Base-by-base conservation (phyloP, 2,329 filamentous ascomycete genomes). In the Akanthomyces lecanii region DNA sequence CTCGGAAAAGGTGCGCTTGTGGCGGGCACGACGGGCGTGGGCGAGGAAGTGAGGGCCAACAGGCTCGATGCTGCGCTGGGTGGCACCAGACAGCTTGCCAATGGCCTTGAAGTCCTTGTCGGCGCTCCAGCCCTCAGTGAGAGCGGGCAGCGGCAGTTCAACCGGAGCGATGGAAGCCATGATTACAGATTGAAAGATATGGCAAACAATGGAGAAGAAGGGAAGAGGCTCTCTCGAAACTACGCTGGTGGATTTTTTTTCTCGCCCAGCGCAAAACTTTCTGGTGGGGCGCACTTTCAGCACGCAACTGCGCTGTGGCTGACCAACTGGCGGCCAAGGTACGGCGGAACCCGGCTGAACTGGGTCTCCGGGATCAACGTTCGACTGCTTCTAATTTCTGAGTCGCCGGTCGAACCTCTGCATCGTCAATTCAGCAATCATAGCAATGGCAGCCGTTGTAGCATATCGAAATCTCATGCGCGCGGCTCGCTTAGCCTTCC, bases 11-110 rank as follows among this genome's bases (percentile, higher is more conserved):
- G 95, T 99, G 73, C 95, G 92, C 82, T 96, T 92, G 80, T 98
- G 93, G 68, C 93, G 90, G 79, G 92, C 91, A 78, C 95, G 90
- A 74, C 95, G 93, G 71, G 95, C 95, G 78, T 98, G 93, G 69
- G 95, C 95, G 68, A 99, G 88, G 83, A 97, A 99, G 82, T 97
- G 92, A 78, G 95, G 94, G 70, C 95, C 95, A 69, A 98, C 91
- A 61, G 95, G 93, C 82, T 98, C 95, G 72, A 99, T 88, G 75
- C 90, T 94, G 74, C 95, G 89, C 81, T 93, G 88, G 57, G 87
- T 89, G 45, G 92, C 87, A 67, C 84, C 79, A 66, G 90, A 93
- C 67, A 98, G 83, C 70, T 87, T 82, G 71, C 89, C 90, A 68
- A 96, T 76, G 63, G 89, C 78, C 81, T 95, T 95, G 85, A 98